A percentile compares a stretch with the other conserved stretches of the same genome.
Conservation (phyloP, 2,329 filamentous ascomycete genomes). For the Zalaria sp. region DNA sequence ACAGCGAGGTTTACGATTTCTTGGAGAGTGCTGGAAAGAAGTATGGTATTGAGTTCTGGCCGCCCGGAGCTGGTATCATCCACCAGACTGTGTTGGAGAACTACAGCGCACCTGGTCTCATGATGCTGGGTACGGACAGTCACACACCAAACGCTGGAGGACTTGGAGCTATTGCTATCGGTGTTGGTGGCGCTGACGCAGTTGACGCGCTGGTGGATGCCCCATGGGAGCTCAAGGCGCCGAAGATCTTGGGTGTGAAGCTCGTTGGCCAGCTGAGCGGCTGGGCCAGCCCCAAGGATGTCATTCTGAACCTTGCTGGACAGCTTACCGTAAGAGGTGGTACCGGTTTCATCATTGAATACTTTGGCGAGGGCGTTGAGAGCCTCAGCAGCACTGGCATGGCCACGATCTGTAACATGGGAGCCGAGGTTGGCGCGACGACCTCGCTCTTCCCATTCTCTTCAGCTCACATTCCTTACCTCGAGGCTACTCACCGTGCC, state of each 20-base stretch:
- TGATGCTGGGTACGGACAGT: slow-evolving; percentile 98
- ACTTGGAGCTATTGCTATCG: slow-evolving; percentile 84
- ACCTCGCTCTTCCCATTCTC: slow-evolving; percentile 94
- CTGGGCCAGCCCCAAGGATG: slow-evolving; percentile 91
- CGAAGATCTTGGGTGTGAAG: slow-evolving; percentile 74
- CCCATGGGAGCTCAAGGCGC: slow-evolving; percentile 95
- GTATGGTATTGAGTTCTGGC: slow-evolving; percentile 94
- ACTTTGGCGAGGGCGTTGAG: slow-evolving; percentile 68
- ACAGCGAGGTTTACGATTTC: slow-evolving; percentile 97
- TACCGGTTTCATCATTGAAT: slow-evolving; percentile 84
- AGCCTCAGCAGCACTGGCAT: slow-evolving; percentile 85
- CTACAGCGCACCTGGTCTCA: slow-evolving; percentile 88
- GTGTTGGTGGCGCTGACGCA: slow-evolving; percentile 91
- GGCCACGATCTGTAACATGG: slow-evolving; percentile 87
- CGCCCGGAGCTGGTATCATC: slow-evolving; percentile 84
- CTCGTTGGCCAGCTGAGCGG: slow-evolving; percentile 71
- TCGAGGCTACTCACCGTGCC: slow-evolving; percentile 66
- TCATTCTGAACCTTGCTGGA: slow-evolving; percentile 82
- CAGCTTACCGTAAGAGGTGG: slow-evolving; percentile 79
- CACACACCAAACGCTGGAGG: slow-evolving; percentile 97
- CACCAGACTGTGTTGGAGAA: slow-evolving; percentile 98
- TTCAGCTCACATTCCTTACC: slow-evolving; percentile 67
- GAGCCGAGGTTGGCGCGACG: slow-evolving; percentile 83
- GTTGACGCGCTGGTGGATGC: slow-evolving; percentile 93
- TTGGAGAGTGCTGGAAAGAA: slow-evolving; percentile 81